Percentiles rank a stretch among this genome's conserved stretches.
phyloP scores from a whole-genome alignment of 345 rosid species.

The Physaria fendleri region DNA sequence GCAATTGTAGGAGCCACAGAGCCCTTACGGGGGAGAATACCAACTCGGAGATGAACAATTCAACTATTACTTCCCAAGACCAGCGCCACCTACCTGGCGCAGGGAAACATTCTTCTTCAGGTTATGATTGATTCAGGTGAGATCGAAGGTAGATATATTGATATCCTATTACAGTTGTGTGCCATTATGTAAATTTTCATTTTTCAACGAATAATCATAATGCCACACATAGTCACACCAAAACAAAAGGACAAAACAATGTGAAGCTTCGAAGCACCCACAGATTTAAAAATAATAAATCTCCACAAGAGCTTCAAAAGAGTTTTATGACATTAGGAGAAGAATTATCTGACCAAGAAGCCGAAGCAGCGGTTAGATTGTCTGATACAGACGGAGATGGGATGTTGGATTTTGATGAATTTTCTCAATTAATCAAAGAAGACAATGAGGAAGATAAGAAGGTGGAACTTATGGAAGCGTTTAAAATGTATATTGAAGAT shows the following conservation, averaged over 20 bases:
- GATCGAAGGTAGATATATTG: too few species aligned
- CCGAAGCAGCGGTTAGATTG: conserved; percentile 39
- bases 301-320: conserved; percentile 49
- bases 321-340: conserved; percentile 46
- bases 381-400: conserved; percentile 63
- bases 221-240: too few species aligned
- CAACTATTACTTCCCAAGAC: too few species aligned
- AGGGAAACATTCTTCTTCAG: too few species aligned
- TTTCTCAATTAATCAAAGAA: conserved; percentile 40
- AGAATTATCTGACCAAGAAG: conserved; percentile 43
- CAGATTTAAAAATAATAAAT: conserved; percentile 16
- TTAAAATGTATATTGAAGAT: conserved; percentile 47
- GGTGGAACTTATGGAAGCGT: conserved; percentile 43
- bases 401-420: conserved; percentile 49
- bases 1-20: too few species aligned
- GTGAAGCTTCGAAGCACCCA: conserved; percentile 27
- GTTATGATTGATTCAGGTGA: too few species aligned
- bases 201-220: too few species aligned
- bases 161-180: too few species aligned
- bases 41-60: too few species aligned
- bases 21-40: too few species aligned
- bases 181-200: too few species aligned
- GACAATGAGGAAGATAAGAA: conserved; percentile 39
- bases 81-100: too few species aligned
- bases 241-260: neutral